Evolutionary conservation across 2,329 filamentous ascomycete genomes (phyloP).

Genomic region (Fusarium coffeatum): DNA sequence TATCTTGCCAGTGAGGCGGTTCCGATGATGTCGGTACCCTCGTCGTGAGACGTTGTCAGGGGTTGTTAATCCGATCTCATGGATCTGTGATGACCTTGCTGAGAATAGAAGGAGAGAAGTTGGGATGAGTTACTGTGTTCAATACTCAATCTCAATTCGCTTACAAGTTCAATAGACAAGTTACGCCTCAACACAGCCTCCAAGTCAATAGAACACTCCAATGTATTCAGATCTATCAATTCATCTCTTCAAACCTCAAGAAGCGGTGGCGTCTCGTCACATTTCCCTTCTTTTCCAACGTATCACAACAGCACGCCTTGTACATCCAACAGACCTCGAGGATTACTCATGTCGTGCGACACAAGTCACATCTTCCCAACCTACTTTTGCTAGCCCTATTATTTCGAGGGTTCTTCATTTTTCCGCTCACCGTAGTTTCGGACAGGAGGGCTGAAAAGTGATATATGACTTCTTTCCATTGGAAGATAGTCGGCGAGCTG

Average conservation of each 20-base stretch:
- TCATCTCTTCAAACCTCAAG: conserved; percentile 8
- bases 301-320: conserved; percentile 26
- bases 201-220: too few relatives aligned
- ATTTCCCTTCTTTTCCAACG: conserved; percentile 6
- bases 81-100: conserved; percentile 16
- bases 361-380: neutral
- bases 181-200: too few relatives aligned
- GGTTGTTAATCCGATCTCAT: conserved; percentile 35
- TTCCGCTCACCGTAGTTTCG: conserved; percentile 32
- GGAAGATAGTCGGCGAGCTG: conserved; percentile 31
- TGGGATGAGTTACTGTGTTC: neutral
- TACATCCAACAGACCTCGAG: conserved; percentile 26
- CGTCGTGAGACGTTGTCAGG: conserved; percentile 35
- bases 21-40: conserved; percentile 43
- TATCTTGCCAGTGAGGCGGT: conserved; percentile 40
- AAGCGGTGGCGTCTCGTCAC: conserved; percentile 36
- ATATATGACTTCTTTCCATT: conserved; percentile 24
- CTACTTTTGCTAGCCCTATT: conserved; percentile 13
- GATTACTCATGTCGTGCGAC: conserved; percentile 26
- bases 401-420: neutral
- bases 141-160: neutral
- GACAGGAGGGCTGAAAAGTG: conserved; percentile 2
- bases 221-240: neutral
- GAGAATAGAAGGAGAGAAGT: neutral
- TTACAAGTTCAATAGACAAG: neutral